Percentiles rank a stretch among this genome's conserved stretches.
These are phyloP conservation scores for Litchi chinensis DNA, from an alignment of 345 rosid genomes.

Conservation along the genomic window DNA sequence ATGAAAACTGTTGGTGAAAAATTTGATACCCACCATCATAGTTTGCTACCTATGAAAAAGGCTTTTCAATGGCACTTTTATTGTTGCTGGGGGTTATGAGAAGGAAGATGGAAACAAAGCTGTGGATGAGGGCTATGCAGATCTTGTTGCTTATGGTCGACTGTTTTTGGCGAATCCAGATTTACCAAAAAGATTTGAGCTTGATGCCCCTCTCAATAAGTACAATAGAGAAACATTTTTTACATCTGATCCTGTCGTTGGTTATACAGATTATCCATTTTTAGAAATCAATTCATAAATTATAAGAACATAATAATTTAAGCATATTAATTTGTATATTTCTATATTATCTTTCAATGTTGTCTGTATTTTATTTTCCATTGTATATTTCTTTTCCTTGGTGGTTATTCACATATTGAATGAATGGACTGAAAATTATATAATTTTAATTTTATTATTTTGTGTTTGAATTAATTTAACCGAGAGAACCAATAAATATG, in stretches of 20 bases:
- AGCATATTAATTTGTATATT: too few relatives aligned
- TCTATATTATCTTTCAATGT: too few relatives aligned
- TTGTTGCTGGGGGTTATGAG: slow-evolving; percentile 61
- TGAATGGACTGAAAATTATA: too few relatives aligned
- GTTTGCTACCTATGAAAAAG: slow-evolving; percentile 58
- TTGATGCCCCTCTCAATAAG: slow-evolving; percentile 42
- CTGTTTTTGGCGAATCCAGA: slow-evolving; percentile 49
- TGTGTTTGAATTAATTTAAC: too few relatives aligned
- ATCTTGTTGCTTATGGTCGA: slow-evolving; percentile 40
- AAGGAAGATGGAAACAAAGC: slow-evolving; percentile 51
- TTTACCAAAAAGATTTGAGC: slow-evolving; percentile 42
- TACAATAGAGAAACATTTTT: slow-evolving; percentile 36
- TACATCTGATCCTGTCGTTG: slow-evolving; percentile 35
- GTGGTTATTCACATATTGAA: too few relatives aligned
- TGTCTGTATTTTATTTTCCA: too few relatives aligned
- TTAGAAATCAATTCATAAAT: slow-evolving; percentile 33
- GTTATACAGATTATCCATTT: slow-evolving; percentile 68
- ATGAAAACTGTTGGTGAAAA: slow-evolving; percentile 42
- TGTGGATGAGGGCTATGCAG: slow-evolving; percentile 31
- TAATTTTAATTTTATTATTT: too few relatives aligned
- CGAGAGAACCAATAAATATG: too few relatives aligned
- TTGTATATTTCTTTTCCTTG: too few relatives aligned
- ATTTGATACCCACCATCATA: slow-evolving; percentile 27
- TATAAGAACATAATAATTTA: too few relatives aligned
- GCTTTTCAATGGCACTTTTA: slow-evolving; percentile 64